Evolutionary conservation across 306 rosid species (phyloP), one percentile per base, ranked within the genome.

Genomic region (Comarum palustre): DNA sequence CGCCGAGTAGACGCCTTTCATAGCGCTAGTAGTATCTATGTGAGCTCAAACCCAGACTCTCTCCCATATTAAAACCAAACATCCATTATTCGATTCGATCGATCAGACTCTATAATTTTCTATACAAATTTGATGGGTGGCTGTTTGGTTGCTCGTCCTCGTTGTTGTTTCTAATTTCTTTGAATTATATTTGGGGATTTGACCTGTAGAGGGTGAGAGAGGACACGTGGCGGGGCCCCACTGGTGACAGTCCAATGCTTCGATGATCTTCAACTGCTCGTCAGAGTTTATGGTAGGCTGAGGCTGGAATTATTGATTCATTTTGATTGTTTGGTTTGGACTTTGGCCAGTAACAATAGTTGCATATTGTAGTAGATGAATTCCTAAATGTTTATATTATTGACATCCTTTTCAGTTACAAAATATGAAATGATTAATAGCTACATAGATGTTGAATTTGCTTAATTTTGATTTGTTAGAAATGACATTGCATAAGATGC

Each of bases 1-100:
- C 86, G 95, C 95, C 91, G 99, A 91, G 73, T 85, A 85, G 80
- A 85, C 90, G 88, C 95, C 93, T 91, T 88, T 94, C 97, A 92
- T 92, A 13, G 89, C 78, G n/a, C n/a, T 52, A 15, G 41, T 80
- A 59, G 84, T 83, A 76, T 59, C 65, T 59, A 17, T 45, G 65
- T 55, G 65, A 54, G 57, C 73, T 27, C 57, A 69, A 72, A 22
- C 73, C 45, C 61, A 69, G 73, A 22, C 17, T n/a, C 52, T 29
- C 79, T 36, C 79, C 83, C 85, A 81, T 76, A 76, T 72, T 75
- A 75, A 5, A 57, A 57, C 54, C 43, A 0, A 31, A 61, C 24
- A 61, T 6, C 66, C 73, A 71, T 72, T 71, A 77, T 77, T 32
- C 42, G n/a, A 55, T 66, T 72, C 22, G 80, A 80, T 80, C 74